Evolutionary conservation across 441 rosid species (phyloP).

Genomic region (Adansonia madagascariensis): DNA sequence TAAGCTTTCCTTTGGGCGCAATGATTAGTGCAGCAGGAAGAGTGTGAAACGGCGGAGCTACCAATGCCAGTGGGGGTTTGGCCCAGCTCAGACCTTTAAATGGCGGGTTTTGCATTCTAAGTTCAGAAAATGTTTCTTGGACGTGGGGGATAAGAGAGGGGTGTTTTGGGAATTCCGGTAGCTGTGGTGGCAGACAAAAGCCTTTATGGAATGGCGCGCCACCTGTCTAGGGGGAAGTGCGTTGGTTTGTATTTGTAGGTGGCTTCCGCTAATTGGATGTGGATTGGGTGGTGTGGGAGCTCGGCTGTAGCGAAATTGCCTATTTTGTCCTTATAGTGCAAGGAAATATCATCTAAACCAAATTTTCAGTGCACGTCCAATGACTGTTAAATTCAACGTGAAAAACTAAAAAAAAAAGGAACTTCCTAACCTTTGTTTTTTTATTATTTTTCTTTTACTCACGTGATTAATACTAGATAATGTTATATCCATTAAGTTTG

Average conservation of each 20-base stretch:
- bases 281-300: conserved; percentile 36
- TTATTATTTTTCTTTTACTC: too few relatives aligned
- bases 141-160: conserved; percentile 26
- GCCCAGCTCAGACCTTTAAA: conserved; percentile 24
- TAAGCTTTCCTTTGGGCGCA: conserved; percentile 23
- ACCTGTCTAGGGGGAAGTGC: conserved; percentile 23
- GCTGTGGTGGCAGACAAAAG: conserved; percentile 21
- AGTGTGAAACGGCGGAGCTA: conserved; percentile 11
- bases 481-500: too few relatives aligned
- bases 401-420: too few relatives aligned
- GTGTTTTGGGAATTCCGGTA: conserved; percentile 38
- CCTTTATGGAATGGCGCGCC: conserved; percentile 19
- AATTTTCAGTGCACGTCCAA: not conserved
- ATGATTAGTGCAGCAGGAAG: conserved; percentile 16
- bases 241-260: conserved; percentile 11
- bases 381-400: too few relatives aligned
- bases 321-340: conserved; percentile 22
- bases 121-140: not conserved
- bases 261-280: conserved; percentile 25
- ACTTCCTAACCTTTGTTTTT: too few relatives aligned
- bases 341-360: not conserved
- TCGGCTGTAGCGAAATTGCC: conserved; percentile 27
- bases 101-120: conserved; percentile 38
- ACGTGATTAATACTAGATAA: too few relatives aligned
- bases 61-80: conserved; percentile 16